Base-by-base conservation (phyloP, 2,329 filamentous ascomycete genomes). In the Paradendryphiella salina region DNA sequence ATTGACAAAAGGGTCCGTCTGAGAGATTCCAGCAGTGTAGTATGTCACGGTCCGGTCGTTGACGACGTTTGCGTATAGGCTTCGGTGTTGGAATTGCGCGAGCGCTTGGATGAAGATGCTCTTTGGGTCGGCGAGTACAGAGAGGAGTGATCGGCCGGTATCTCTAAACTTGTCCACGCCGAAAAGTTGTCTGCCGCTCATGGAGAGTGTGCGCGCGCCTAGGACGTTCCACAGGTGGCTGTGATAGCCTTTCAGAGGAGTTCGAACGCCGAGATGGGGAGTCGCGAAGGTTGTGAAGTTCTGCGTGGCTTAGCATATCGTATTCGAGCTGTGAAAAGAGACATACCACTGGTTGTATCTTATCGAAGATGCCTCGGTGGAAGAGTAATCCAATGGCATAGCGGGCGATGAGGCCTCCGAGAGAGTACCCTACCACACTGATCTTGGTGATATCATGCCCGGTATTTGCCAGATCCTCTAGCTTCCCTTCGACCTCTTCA, bases 221-320 rank as follows among this genome's bases (percentile, higher is more conserved):
- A 97, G 72, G n/a, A 87, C 82, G 68, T 97, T 97, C 85, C 75
- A 80, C 8, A 77, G 55, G n/a, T 76, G 70, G 51, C 73, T 74
- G 44, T 73, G 64, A 15, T 73, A 74, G 20, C 78, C 77, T 35
- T 67, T 55, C 13, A 75, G 65, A 2, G 77, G 78, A 0, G 77
- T 75, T 13, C 77, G 70, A 5, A 78, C 75, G 10, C 78, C 78
- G 79, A 96, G 50, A 88, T 76, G 67, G 80, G 82, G 93, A 26
- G 88, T 87, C 4, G 89, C 93, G 73, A 97, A 96, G 1, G 92
- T 96, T 2, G 88, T 90, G 74, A 97, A 96, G 78, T 96, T 96
- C 82, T 87, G n/a, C 1, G 7, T 2, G 3, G 14, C 46, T 69
- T 42, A 69, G 56, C 21, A 23, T 4, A n/a, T 13, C 4, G n/a